Base-by-base conservation (phyloP, 2,329 filamentous ascomycete genomes). In the Aschersonia sp. region DNA sequence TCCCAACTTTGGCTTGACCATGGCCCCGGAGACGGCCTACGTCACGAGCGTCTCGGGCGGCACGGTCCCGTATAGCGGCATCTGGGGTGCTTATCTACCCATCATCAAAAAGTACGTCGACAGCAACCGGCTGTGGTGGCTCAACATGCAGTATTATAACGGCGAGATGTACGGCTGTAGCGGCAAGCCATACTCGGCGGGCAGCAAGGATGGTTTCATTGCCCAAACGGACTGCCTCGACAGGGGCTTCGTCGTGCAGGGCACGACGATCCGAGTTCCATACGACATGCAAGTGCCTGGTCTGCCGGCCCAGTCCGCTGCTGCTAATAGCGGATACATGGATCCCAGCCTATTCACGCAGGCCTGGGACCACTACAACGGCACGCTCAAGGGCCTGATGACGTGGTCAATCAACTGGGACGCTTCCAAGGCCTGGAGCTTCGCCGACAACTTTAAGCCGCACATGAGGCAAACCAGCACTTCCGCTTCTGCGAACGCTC, bases 1-100 rank as follows among this genome's bases (percentile, higher is more conserved):
- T 60, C 75, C 70, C 47, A 83, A 62, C 30, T 73, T 71, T 9
- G 79, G 80, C 28, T 71, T 80, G 43, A 80, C 73, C 40, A 77
- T 66, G 55, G 63, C 63, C 4, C 61, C 60, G 5, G 63, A 64
- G 50, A 67, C 59, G 9, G 61, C 62, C 3, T 64, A 64, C 47
- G 62, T 64, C 2, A 64, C 61, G 0, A 61, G 62, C 47, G 62
- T 64, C 2, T 64, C 61, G 0, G 62, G 62, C 5, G 62, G 58
- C 29, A 54, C 54, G 42, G 51, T 64, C 5, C 51, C 47, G 1
- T 64, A 59, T 49, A 60, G 60, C 30, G 59, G 58, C 47, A 63
- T 63, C 52, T 64, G 61, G 61, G 61, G 61, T 43, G 53, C 61
- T 4, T 64, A 64, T 48, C 56, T 64, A 6, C 61, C 61, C 46